phyloP scores from a whole-genome alignment of 2,329 filamentous ascomycete species.

The Thelonectria olida region DNA sequence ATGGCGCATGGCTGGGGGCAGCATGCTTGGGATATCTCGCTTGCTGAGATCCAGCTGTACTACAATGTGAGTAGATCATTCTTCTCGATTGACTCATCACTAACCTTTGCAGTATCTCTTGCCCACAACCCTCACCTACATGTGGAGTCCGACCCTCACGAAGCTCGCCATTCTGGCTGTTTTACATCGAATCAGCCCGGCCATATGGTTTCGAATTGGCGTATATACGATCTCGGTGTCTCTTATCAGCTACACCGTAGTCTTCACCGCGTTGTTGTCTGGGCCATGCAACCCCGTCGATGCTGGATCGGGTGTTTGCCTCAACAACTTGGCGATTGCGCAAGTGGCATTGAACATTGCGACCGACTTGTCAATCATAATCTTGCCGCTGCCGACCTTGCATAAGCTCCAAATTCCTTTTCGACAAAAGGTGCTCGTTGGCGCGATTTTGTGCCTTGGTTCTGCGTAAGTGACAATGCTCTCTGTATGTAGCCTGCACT shows the following conservation, averaged over 20 bases:
- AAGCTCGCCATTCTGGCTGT: slow-evolving; percentile 20
- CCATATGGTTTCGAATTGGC: slow-evolving; percentile 1
- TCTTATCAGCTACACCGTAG: slow-evolving; percentile 11
- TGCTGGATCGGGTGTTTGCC: slow-evolving; percentile 3
- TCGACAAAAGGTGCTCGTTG: slow-evolving; percentile 15
- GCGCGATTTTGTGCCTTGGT: slow-evolving; percentile 7
- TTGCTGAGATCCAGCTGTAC: slow-evolving; percentile 9
- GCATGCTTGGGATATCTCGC: slow-evolving; percentile 20
- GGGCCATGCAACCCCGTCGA: slow-evolving; percentile 18
- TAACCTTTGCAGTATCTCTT: slow-evolving; percentile 8
- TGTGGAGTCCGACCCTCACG: slow-evolving; percentile 19
- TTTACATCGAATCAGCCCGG: slow-evolving; percentile 9
- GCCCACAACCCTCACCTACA: slow-evolving; percentile 18
- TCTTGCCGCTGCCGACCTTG: slow-evolving; percentile 11
- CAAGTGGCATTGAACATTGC: slow-evolving; percentile 19
- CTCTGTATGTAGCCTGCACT: neutral
- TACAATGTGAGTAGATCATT: slow-evolving; percentile 6
- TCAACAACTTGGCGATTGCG: slow-evolving; percentile 16
- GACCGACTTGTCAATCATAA: slow-evolving; percentile 14
- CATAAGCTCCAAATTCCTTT: slow-evolving; percentile 8
- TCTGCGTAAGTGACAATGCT: slow-evolving; percentile 10
- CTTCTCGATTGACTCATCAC: neutral
- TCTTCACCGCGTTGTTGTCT: slow-evolving; percentile 4
- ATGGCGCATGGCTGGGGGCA: slow-evolving; percentile 22
- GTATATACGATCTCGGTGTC: neutral